Evolutionary conservation across 129 eudicot species (phyloP).

Genomic region (Oenanthe sinensis): DNA sequence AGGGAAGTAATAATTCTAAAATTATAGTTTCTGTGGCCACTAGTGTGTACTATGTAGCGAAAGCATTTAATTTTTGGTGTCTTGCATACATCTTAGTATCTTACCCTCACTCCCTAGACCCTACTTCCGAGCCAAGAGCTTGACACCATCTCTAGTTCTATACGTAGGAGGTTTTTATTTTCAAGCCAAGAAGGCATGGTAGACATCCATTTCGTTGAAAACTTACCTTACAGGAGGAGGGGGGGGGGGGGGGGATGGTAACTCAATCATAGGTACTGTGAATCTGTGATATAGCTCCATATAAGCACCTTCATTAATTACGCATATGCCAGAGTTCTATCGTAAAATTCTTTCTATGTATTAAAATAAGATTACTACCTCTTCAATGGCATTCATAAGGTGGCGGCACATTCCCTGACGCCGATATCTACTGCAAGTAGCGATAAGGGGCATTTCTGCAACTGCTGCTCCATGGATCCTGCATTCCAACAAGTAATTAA

Average conservation of each 20-base stretch:
- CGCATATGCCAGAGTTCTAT: not conserved
- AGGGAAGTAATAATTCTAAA: not conserved
- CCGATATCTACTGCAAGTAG: slow-evolving; percentile 79
- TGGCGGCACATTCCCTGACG: slow-evolving; percentile 98
- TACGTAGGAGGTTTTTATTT: not conserved
- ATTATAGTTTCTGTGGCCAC: not conserved
- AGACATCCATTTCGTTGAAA: not conserved
- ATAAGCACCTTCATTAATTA: not conserved
- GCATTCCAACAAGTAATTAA: slow-evolving; percentile 12
- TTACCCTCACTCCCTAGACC: not conserved
- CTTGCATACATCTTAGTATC: not conserved
- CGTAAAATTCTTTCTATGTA: not conserved
- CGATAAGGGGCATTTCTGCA: slow-evolving; percentile 94
- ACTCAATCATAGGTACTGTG: not conserved
- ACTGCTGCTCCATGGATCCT: slow-evolving; percentile 79
- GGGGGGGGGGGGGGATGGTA: no score
- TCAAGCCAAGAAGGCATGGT: not conserved
- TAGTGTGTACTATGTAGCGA: not conserved
- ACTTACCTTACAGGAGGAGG: not conserved
- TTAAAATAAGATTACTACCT: slow-evolving; percentile 35
- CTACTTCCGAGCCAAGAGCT: not conserved
- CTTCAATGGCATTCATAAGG: slow-evolving; percentile 62
- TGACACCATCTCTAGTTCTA: not conserved
- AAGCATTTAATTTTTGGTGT: not conserved
- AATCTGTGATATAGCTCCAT: not conserved